A percentile compares a stretch with the other conserved stretches of the same genome.
Evolutionary conservation across 805 yeast genomes (phyloP).

Genomic region (Maudiozyma barnettii): DNA sequence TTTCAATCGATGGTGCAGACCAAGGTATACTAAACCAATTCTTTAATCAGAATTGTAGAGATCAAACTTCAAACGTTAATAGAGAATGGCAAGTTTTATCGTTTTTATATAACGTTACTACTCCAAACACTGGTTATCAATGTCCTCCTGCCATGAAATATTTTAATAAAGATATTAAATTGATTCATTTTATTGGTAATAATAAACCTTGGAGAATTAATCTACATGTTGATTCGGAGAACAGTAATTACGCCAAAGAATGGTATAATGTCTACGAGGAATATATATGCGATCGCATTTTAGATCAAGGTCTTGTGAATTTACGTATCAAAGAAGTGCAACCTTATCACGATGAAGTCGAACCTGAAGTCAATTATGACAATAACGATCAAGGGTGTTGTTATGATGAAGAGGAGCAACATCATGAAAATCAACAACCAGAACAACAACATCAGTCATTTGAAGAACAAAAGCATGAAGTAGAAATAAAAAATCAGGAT

Average conservation of each 20-base stretch:
- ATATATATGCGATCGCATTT: slow-evolving; percentile 5
- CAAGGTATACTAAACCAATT: slow-evolving; percentile 81
- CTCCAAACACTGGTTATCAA: slow-evolving; percentile 54
- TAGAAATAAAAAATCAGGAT: background rate
- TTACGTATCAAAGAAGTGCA: background rate
- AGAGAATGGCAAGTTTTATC: slow-evolving; percentile 62
- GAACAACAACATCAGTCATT: background rate
- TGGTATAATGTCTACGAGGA: slow-evolving; percentile 15
- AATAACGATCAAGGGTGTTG: background rate
- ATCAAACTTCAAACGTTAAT: background rate
- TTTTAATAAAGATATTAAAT: slow-evolving; percentile 36
- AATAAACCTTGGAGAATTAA: slow-evolving; percentile 44
- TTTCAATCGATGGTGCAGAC: slow-evolving; percentile 80
- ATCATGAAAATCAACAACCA: background rate
- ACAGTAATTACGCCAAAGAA: slow-evolving; percentile 8
- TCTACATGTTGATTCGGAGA: slow-evolving; percentile 2
- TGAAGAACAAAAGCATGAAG: background rate
- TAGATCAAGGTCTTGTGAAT: background rate
- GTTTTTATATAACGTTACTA: slow-evolving; percentile 76
- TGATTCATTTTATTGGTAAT: slow-evolving; percentile 61
- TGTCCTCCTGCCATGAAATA: slow-evolving; percentile 59
- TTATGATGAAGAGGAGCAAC: background rate
- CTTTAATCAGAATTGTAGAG: slow-evolving; percentile 33
- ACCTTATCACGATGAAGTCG: background rate
- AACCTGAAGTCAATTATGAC: too few species aligned